phyloP scores from a whole-genome alignment of 306 rosid species.

The Betula pendula region DNA sequence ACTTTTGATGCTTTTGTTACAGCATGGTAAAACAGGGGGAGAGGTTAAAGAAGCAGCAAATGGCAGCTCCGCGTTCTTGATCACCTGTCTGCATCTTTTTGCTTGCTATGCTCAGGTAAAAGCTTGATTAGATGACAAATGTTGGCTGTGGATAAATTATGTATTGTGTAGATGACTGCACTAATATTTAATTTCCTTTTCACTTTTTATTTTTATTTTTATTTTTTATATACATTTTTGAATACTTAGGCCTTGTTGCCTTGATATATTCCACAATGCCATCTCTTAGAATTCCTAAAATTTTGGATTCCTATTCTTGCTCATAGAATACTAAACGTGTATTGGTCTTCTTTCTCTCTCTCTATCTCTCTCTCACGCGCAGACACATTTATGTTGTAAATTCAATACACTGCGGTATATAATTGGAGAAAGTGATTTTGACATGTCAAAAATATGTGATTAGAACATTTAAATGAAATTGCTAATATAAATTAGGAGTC shows the following conservation, averaged over 20 bases:
- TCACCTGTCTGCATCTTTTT: not conserved
- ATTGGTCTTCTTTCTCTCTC: not conserved
- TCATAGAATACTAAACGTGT: not conserved
- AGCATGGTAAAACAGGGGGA: conserved; percentile 73
- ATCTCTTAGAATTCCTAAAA: not conserved
- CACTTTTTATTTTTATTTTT: too few species aligned
- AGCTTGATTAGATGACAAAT: not conserved
- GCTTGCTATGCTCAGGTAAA: not conserved
- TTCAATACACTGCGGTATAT: not conserved
- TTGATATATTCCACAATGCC: too few species aligned
- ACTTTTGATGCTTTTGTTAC: conserved; percentile 23
- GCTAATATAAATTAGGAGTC: not conserved
- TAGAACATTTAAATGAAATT: not conserved
- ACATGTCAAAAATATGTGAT: not conserved
- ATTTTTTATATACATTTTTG: too few species aligned
- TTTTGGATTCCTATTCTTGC: not conserved
- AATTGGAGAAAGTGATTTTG: not conserved
- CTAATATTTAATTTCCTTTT: not conserved
- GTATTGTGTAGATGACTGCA: not conserved
- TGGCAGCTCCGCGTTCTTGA: conserved; percentile 90
- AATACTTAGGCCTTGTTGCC: not conserved
- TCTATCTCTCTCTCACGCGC: not conserved
- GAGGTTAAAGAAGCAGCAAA: conserved; percentile 80
- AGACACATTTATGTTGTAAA: not conserved
- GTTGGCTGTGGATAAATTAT: not conserved